Evolutionary conservation across 2,329 filamentous ascomycete species (phyloP).

Genomic region (Monilinia fructicola): DNA sequence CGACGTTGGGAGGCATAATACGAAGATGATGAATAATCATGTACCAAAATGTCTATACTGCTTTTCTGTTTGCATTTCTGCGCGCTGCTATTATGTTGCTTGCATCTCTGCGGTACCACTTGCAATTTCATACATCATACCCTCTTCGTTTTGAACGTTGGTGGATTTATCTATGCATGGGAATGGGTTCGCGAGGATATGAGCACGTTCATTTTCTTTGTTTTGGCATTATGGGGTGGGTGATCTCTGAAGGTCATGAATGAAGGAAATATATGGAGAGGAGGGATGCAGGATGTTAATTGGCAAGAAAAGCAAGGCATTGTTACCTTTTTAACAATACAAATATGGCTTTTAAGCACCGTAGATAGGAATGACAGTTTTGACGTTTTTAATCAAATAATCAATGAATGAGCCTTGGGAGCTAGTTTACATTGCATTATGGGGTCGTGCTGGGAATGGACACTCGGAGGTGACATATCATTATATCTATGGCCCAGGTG

Average conservation of each 20-base stretch:
- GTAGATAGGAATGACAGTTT: neutral
- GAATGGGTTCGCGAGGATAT: neutral
- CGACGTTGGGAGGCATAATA: conserved; percentile 1
- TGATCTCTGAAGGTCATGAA: neutral
- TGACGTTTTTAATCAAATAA: neutral
- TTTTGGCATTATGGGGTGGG: neutral
- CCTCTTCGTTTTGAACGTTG: conserved; percentile 17
- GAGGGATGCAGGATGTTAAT: neutral
- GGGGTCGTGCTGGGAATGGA: too few relatives aligned
- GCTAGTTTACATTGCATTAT: too few relatives aligned
- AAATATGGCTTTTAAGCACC: neutral
- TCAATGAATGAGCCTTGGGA: neutral
- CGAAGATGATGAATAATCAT: conserved; percentile 26
- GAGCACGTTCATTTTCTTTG: neutral
- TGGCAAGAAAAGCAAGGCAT: neutral
- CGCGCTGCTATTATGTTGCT: conserved; percentile 11
- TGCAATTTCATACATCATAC: conserved; percentile 14
- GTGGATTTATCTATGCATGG: conserved; percentile 18
- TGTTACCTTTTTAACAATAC: neutral
- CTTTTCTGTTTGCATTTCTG: conserved; percentile 21
- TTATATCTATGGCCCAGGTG: too few relatives aligned
- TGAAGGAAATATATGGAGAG: neutral
- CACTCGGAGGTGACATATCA: too few relatives aligned
- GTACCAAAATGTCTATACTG: conserved; percentile 29
- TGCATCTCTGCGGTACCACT: conserved; percentile 9